Base-by-base conservation (phyloP, 345 rosid genomes). In the Eucalyptus regnans region DNA sequence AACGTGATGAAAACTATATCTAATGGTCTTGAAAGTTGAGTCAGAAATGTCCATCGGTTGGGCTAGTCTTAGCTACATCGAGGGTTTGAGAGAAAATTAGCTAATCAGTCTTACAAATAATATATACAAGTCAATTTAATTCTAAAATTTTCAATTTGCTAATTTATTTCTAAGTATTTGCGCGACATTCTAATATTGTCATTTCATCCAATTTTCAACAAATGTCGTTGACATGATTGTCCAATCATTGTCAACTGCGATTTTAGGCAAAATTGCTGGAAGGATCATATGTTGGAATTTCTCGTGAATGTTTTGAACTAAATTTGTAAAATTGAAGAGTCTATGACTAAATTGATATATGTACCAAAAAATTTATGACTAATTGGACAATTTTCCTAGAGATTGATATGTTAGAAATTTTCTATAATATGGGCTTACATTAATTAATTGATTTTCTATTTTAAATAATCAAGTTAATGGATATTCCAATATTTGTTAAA, bases 171-270 rank as follows among this genome's bases (percentile, higher is more conserved):
- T 15, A 64, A 7, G 8, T 16, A 14, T 64, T 64, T n/a, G 20
- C 0, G 6, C 0, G 2, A 15, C 10, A 64, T 64, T 64, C 3
- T n/a, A 64, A n/a, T n/a, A n/a, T 64, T n/a, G 20, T 64, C 76
- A 7, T n/a, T n/a, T 14, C 37, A 64, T 14, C 5, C 37, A n/a
- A n/a, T 64, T 64, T 14, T 64, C 3, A 15, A 14, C 1, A 0
- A n/a, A 64, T 64, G 1, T 7, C 1, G 0, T 8, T 64, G 2
- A n/a, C 37, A 4, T 15, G 10, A 14, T 5, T 4, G 1, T 64
- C 5, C 0, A n/a, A 11, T n/a, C 9, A n/a, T 13, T 4, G 76
- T 8, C 2, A 2, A 31, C 1, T 3, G 6, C 8, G 0, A 64
- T n/a, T 64, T 64, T 7, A 13, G 20, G 10, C 20, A 29, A 64